Evolutionary conservation across 208 protist genomes (phyloP), one percentile per base, ranked within the genome.

Genomic region (Wallacemonas sp.): DNA sequence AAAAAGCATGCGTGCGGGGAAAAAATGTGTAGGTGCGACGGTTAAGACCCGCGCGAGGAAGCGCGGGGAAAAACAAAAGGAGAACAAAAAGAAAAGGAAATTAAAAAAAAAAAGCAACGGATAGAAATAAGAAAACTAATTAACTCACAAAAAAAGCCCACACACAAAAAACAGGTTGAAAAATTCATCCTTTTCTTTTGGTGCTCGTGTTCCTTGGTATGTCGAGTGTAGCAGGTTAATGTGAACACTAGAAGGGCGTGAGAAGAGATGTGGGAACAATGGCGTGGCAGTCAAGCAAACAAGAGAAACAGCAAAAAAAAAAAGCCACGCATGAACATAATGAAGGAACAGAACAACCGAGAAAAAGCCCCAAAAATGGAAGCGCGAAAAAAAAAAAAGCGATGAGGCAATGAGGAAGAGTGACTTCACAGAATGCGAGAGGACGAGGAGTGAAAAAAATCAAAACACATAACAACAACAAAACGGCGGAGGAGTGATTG

Each of bases 31-130:
- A n/a, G n/a, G n/a, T n/a, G n/a, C n/a, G n/a, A n/a, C n/a, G n/a
- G n/a, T n/a, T n/a, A n/a, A n/a, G n/a, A n/a, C n/a, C n/a, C n/a
- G n/a, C n/a, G n/a, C n/a, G n/a, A n/a, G n/a, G n/a, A n/a, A n/a
- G n/a, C n/a, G n/a, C n/a, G n/a, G n/a, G n/a, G n/a, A n/a, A 33
- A 67, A 1, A 32, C 14, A 5, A 69, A 74, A 69, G 25, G 41
- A 61, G 63, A 46, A 45, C 46, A 33, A 52, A 57, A 76, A 55
- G 29, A 64, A 70, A 32, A 18, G 23, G 48, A 28, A 14, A 62
- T 69, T 1, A 65, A 45, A 39, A 26, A 61, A 10, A 57, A 23
- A 61, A 25, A 67, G 16, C 23, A 22, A 61, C 16, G 61, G 20
- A 59, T 14, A 66, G n/a, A 63, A 7, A 61, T 26, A 23, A 70